Conservation (phyloP, 495 filamentous ascomycete genomes). For the Hypomontagnella monticulosa region DNA sequence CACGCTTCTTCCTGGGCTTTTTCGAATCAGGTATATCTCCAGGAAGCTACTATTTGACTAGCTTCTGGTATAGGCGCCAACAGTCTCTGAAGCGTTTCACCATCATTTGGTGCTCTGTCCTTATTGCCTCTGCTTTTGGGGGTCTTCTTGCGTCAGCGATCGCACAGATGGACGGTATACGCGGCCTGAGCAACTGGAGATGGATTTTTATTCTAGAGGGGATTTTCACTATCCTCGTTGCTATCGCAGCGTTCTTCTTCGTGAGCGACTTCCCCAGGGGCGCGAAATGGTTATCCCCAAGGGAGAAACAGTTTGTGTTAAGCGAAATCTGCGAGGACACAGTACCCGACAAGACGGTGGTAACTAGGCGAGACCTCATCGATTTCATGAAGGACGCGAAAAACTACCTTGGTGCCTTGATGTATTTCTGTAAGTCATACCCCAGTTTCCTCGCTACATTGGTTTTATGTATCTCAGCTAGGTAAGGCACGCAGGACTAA, state of each 20-base stretch:
- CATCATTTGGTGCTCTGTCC: slow-evolving; percentile 80
- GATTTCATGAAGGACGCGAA: slow-evolving; percentile 73
- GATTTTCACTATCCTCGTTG: slow-evolving; percentile 72
- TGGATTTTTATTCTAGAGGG: slow-evolving; percentile 83
- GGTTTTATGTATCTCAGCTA: too few species aligned
- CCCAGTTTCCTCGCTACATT: neutral
- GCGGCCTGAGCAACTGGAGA: slow-evolving; percentile 70
- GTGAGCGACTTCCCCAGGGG: slow-evolving; percentile 67
- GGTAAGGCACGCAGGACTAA: too few species aligned
- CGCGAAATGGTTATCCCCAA: slow-evolving; percentile 65
- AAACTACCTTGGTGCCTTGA: slow-evolving; percentile 69
- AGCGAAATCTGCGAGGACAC: too few species aligned
- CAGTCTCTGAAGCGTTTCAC: slow-evolving; percentile 62
- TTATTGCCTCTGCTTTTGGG: slow-evolving; percentile 78
- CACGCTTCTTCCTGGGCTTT: slow-evolving; percentile 61
- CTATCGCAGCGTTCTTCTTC: slow-evolving; percentile 69
- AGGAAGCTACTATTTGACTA: slow-evolving; percentile 82
- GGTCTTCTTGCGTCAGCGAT: slow-evolving; percentile 75
- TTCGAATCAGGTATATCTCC: slow-evolving; percentile 75
- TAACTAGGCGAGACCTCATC: slow-evolving; percentile 65
- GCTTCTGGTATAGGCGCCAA: slow-evolving; percentile 67
- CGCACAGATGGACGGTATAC: slow-evolving; percentile 70
- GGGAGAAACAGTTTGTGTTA: too few species aligned
- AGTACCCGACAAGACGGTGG: too few species aligned
- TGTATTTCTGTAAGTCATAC: slow-evolving; percentile 69